Evolutionary conservation across 257 asterid genomes (phyloP).

Genomic region (Primulina huaijiensis): DNA sequence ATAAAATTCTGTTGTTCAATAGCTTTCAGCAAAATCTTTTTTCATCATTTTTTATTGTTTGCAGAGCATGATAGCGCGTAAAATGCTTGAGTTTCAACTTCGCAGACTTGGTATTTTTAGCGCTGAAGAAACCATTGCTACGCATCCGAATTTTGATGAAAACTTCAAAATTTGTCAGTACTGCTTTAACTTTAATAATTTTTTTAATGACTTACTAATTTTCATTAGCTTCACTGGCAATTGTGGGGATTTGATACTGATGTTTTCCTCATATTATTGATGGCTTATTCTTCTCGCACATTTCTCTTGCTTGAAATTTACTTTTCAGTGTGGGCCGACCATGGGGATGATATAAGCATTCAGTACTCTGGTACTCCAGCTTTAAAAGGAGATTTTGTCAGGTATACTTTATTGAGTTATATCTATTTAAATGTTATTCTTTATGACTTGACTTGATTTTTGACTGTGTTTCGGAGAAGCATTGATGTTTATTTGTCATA

Average conservation of each 20-base stretch:
- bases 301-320: slow-evolving; percentile 28
- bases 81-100: slow-evolving; percentile 86
- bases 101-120: slow-evolving; percentile 77
- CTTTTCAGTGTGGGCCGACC: slow-evolving; percentile 91
- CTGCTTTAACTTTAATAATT: slow-evolving; percentile 14
- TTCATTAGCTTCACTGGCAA: slow-evolving; percentile 14
- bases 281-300: slow-evolving; percentile 19
- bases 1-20: not conserved
- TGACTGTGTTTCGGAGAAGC: not conserved
- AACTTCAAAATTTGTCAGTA: slow-evolving; percentile 68
- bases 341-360: slow-evolving; percentile 92
- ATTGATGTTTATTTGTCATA: not conserved
- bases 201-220: slow-evolving; percentile 14
- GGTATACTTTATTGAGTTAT: slow-evolving; percentile 41
- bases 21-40: not conserved
- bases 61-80: slow-evolving; percentile 94
- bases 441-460: not conserved
- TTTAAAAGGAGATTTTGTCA: slow-evolving; percentile 94
- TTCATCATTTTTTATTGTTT: slow-evolving; percentile 14
- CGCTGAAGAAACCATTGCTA: slow-evolving; percentile 61
- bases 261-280: slow-evolving; percentile 20
- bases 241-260: slow-evolving; percentile 10
- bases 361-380: slow-evolving; percentile 97
- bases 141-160: slow-evolving; percentile 67
- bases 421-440: slow-evolving; percentile 7